Evolutionary conservation across 2,329 filamentous ascomycete genomes (phyloP), one percentile per base, ranked within the genome.

Genomic region (Cryphonectria parasitica): DNA sequence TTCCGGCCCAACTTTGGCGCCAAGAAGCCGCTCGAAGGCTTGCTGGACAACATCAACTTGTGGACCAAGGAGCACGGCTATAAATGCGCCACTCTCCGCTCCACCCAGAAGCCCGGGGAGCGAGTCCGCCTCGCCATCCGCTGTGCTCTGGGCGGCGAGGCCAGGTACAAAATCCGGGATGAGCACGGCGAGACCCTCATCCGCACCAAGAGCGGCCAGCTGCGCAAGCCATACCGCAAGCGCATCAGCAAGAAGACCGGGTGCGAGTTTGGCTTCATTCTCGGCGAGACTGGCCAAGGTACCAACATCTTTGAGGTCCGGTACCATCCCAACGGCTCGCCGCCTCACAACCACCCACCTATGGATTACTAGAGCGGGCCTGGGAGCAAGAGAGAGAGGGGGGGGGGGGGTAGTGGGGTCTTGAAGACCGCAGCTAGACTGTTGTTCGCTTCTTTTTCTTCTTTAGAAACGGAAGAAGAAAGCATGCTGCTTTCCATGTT

Each of bases 191-290:
- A 73, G 62, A 68, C 70, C 13, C 67, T 73, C 28, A 73, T 73
- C 67, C 64, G 70, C 17, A 73, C 72, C 45, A 73, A 73, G 67
- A 73, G 61, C 31, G 72, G 72, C 56, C 72, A 73, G 70, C 70
- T 73, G 62, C 70, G 72, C 28, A 73, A 73, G 62, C 72, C 72
- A 45, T 73, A 73, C 58, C 72, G 72, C 45, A 73, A 73, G 72
- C 68, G 72, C 64, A 73, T 70, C 43, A 73, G 72, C 72, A 73
- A 73, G 72, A 73, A 73, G 67, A 73, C 72, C 13, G 72, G 72
- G 5, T 73, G 72, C 45, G 69, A 71, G 45, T 73, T 73, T 15
- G 72, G 72, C 54, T 73, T 73, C 56, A 73, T 73, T 56, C 67
- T 73, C 19, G 72, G 72, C 3, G 72, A 73, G 72, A 72, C 72